Percentiles rank a stretch among this genome's conserved stretches.
phyloP scores from a whole-genome alignment of 2,329 filamentous ascomycete species.

The Fusarium siculi region DNA sequence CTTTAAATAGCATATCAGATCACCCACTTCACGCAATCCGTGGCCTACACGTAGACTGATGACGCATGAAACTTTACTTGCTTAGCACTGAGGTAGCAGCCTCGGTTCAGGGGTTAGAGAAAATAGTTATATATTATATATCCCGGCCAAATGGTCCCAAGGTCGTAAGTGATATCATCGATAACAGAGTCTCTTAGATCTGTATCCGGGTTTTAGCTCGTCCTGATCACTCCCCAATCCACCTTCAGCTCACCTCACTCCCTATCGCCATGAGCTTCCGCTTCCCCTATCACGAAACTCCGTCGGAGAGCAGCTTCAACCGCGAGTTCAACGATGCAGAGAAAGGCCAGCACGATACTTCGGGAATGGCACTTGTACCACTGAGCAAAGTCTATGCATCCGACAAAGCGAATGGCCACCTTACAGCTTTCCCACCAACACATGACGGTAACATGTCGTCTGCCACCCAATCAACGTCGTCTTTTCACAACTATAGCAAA shows the following conservation, averaged over 20 bases:
- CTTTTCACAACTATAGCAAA: not conserved
- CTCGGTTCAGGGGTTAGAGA: not conserved
- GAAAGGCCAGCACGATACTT: not conserved
- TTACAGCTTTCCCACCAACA: not conserved
- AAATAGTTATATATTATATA: not conserved
- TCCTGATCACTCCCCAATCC: rapidly evolving
- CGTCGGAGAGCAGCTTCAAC: not conserved
- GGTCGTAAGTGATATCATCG: not conserved
- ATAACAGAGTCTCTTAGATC: too few species aligned
- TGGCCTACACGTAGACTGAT: not conserved
- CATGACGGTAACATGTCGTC: not conserved
- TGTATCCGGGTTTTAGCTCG: not conserved
- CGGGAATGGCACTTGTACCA: not conserved
- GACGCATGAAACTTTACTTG: not conserved
- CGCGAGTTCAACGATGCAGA: not conserved
- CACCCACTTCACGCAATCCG: too few species aligned
- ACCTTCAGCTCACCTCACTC: rapidly evolving
- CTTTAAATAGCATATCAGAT: not conserved
- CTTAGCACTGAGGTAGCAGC: rapidly evolving
- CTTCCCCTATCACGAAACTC: not conserved
- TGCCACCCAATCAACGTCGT: not conserved
- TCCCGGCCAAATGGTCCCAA: rapidly evolving
- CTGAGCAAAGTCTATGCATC: too few species aligned
- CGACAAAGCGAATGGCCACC: not conserved
- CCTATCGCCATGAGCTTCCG: not conserved